phyloP scores from a whole-genome alignment of 257 asterid genomes.

The Nicotiana otophora region DNA sequence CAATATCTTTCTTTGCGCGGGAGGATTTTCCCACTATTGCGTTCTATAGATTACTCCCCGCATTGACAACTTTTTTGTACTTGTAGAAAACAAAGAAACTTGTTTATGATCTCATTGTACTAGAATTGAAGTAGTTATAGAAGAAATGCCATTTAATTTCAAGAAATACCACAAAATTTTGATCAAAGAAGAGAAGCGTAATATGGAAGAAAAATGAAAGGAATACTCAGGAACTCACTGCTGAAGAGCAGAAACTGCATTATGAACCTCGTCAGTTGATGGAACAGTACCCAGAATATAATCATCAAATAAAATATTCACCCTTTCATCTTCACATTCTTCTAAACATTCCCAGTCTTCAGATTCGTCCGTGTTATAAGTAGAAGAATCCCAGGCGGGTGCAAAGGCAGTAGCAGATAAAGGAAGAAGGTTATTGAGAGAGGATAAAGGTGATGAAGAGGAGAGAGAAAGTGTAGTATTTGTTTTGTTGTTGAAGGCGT shows the following conservation, averaged over 20 bases:
- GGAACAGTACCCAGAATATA: conserved; percentile 63
- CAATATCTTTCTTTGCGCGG: no score
- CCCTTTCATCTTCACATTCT: conserved; percentile 24
- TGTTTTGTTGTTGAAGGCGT: neutral
- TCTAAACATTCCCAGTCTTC: conserved; percentile 65
- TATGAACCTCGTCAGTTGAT: conserved; percentile 50
- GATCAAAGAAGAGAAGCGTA: neutral
- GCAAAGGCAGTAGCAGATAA: conserved; percentile 20
- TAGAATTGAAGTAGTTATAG: neutral
- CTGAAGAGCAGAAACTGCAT: conserved; percentile 65
- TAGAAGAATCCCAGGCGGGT: conserved; percentile 32
- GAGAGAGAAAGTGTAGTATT: conserved; percentile 18
- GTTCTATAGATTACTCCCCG: no score
- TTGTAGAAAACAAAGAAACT: no score
- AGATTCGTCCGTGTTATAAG: conserved; percentile 30
- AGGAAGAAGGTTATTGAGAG: conserved; percentile 23
- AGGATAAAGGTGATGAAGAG: conserved; percentile 24
- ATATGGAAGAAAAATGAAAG: neutral
- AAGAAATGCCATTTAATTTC: neutral
- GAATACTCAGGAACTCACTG: conserved; percentile 31
- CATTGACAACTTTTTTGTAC: no score
- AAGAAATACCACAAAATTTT: neutral
- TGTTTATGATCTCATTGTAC: neutral
- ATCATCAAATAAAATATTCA: conserved; percentile 27
- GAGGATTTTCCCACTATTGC: no score